Percentiles rank a stretch among this genome's conserved stretches.
Conservation (phyloP, 331 rosid genomes). For the Pyracantha coccinea region DNA sequence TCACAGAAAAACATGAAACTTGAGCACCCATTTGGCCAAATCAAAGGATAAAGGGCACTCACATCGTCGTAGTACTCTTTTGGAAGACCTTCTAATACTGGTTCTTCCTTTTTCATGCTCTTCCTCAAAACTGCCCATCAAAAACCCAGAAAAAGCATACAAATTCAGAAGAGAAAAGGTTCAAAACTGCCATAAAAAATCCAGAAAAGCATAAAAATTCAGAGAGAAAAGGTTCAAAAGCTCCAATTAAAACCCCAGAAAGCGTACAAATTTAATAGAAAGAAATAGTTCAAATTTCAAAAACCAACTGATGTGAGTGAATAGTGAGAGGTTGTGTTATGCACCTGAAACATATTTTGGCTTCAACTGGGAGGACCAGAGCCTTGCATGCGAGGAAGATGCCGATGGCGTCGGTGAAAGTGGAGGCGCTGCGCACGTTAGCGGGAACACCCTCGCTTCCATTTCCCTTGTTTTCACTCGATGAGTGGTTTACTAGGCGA, state of each 20-base stretch:
- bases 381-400: constrained; percentile 12
- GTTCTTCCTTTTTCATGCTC: constrained; percentile 48
- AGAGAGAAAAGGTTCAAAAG: no score
- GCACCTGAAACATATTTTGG: constrained; percentile 25
- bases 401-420: constrained; percentile 9
- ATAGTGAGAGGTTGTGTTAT: background rate
- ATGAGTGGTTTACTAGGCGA: background rate
- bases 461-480: background rate
- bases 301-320: background rate
- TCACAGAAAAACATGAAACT: no score
- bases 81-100: constrained; percentile 71
- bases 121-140: constrained; percentile 35
- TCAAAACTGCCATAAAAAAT: no score
- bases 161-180: background rate
- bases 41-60: constrained; percentile 13
- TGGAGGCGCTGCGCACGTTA: constrained; percentile 20
- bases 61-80: constrained; percentile 91
- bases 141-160: background rate
- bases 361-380: constrained; percentile 6
- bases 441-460: constrained; percentile 25
- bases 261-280: background rate
- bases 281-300: background rate
- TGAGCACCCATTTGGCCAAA: background rate
- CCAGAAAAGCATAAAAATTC: no score
- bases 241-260: background rate